A percentile compares a stretch with the other conserved stretches of the same genome.
Conservation (phyloP, 805 yeast genomes). For the Priceomyces carsonii region DNA sequence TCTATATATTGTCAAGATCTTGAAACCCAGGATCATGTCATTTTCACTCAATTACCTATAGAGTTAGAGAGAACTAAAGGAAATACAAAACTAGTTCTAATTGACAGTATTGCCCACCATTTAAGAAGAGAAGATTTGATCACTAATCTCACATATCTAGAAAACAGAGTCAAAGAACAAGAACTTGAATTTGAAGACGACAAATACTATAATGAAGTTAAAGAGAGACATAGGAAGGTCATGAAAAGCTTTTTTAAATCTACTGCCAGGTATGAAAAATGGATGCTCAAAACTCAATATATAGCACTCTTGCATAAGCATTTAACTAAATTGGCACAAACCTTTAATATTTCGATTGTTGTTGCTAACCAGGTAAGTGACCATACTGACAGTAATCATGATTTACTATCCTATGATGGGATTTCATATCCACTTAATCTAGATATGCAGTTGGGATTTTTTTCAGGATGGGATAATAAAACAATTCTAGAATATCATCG, state of each 20-base stretch:
- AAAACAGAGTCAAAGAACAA: conserved; percentile 22
- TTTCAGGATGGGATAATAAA: conserved; percentile 70
- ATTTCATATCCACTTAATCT: conserved; percentile 38
- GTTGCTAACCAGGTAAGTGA: conserved; percentile 83
- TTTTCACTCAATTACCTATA: conserved; percentile 68
- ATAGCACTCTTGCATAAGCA: conserved; percentile 45
- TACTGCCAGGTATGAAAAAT: conserved; percentile 23
- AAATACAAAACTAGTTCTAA: conserved; percentile 55
- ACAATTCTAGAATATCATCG: conserved; percentile 22
- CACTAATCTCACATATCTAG: conserved; percentile 37
- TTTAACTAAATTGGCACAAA: conserved; percentile 49
- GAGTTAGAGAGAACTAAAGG: conserved; percentile 31
- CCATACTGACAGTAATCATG: conserved; percentile 32
- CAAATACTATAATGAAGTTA: conserved; percentile 14
- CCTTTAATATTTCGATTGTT: conserved; percentile 58
- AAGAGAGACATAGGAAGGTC: conserved; percentile 16
- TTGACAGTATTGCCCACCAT: conserved; percentile 87
- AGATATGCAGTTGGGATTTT: conserved; percentile 71
- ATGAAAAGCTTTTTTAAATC: conserved; percentile 22
- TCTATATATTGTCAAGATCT: conserved; percentile 64
- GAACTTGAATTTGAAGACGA: conserved; percentile 12
- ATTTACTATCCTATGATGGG: conserved; percentile 4
- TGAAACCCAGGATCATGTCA: conserved; percentile 72
- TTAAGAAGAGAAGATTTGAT: conserved; percentile 55
- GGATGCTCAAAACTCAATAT: conserved; percentile 43